These are phyloP conservation scores for Coemansia furcata DNA, from an alignment of 192 early-diverging fungal species.

Conservation along the genomic window DNA sequence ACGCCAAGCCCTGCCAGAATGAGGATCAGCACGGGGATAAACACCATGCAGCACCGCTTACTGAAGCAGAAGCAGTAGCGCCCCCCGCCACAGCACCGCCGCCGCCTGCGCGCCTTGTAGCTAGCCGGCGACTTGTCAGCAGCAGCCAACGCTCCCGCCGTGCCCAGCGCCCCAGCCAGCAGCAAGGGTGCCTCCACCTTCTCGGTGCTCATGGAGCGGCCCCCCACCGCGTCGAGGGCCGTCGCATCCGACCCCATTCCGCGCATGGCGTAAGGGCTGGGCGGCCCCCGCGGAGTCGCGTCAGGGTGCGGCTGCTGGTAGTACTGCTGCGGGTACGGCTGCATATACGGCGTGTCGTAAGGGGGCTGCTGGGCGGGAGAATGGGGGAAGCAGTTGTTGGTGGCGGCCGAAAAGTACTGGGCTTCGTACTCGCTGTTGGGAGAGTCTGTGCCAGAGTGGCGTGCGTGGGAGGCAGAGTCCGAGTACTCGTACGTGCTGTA, in stretches of 20 bases:
- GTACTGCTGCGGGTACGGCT: background rate
- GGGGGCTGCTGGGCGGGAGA: background rate
- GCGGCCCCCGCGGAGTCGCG: background rate
- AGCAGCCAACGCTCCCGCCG: slow-evolving; percentile 4
- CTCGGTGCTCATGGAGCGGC: background rate
- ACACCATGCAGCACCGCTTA: slow-evolving; percentile 43
- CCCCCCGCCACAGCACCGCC: slow-evolving; percentile 47
- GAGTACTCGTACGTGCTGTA: slow-evolving; percentile 1
- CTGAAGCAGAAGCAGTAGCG: slow-evolving; percentile 55
- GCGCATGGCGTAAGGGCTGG: background rate
- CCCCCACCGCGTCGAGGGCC: background rate
- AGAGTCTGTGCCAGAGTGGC: background rate
- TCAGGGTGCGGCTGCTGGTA: background rate
- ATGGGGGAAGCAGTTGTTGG: background rate
- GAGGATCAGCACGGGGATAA: slow-evolving; percentile 35
- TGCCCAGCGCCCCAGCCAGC: background rate
- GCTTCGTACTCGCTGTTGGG: background rate
- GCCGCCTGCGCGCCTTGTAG: slow-evolving; percentile 8
- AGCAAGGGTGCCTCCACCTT: background rate
- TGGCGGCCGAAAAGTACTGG: slow-evolving; percentile 1
- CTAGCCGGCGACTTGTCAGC: slow-evolving; percentile 23
- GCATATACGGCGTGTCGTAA: background rate
- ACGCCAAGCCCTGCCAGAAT: slow-evolving; percentile 48
- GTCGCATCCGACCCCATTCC: slow-evolving; percentile 15
- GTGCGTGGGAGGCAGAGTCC: background rate